Base-by-base conservation (phyloP, 805 yeast species). In the Wickerhamiella sorbophila region DNA sequence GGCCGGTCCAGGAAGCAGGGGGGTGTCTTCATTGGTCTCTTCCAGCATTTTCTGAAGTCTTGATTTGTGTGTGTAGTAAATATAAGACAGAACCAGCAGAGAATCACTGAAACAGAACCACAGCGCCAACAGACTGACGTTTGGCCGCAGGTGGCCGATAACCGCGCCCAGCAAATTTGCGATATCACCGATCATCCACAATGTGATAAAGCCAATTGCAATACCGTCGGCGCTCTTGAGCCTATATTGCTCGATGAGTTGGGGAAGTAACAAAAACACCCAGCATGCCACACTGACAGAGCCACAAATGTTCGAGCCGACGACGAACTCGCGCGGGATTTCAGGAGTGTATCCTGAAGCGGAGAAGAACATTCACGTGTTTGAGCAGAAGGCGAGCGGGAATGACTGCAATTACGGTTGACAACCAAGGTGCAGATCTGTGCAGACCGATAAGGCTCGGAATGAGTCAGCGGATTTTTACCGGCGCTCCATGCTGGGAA, bases 91-190 rank as follows among this genome's bases (percentile, higher is more conserved):
- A 3, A 81, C 68, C 62, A 77, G 68, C 47, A 76, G 52, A 27
- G 64, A 58, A 56, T 82, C 93, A 15, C 85, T 80, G 50, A 79
- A 58, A 49, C 82, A 74, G 58, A 79, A 81, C 91, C 91, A 81
- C 4, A 74, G 61, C 2, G 86, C 88, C 43, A 81, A 67, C 20
- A 78, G 61, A 5, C 79, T 61, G 33, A 81, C 85, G 50, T 78
- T 77, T 1, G 87, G 82, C 37, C 82, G 63, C 36, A 81, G 62
- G 0, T 69, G 66, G 0, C 84, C 91, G 81, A 81, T 74, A 2
- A 80, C 22, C 0, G 87, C 64, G 2, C 93, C 93, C 1, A 65
- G 52, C 31, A 82, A 63, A 55, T 81, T 82, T 48, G 76, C 67
- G 6, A 80, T 40, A 52, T 81, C 93, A 3, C 91, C 91, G 15